These are phyloP conservation scores for Cordyceps cateniannulata DNA, from an alignment of 2,329 filamentous ascomycete species.

Conservation along the genomic window DNA sequence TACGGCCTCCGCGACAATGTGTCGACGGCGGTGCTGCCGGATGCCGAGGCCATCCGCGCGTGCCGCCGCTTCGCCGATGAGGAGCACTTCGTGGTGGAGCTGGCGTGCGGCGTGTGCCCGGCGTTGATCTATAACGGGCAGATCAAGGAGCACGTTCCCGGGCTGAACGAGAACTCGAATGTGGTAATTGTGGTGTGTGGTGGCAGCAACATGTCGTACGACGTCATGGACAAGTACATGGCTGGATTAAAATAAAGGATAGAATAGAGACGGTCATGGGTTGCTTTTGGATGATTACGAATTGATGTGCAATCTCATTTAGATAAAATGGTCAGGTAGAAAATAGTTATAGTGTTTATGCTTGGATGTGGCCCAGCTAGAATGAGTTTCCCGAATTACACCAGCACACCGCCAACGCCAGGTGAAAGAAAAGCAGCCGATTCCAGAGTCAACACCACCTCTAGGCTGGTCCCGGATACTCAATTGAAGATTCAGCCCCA, in stretches of 20 bases:
- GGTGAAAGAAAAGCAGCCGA: neutral
- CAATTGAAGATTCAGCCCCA: too few species aligned
- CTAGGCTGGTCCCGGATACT: too few species aligned
- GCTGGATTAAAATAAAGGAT: neutral
- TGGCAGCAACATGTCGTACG: slow-evolving; percentile 26
- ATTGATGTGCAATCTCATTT: neutral
- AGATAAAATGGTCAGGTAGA: too few species aligned
- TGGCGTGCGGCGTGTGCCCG: slow-evolving; percentile 24
- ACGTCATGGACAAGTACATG: slow-evolving; percentile 22
- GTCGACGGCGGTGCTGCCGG: slow-evolving; percentile 21
- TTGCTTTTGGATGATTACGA: neutral
- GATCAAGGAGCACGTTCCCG: slow-evolving; percentile 19
- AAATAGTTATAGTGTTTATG: too few species aligned
- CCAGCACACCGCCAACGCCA: neutral
- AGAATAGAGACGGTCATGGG: neutral
- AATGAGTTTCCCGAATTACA: neutral
- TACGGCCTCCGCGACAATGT: slow-evolving; percentile 22
- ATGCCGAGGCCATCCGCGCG: slow-evolving; percentile 22
- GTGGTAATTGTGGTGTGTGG: slow-evolving; percentile 27
- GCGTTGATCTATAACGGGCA: slow-evolving; percentile 23
- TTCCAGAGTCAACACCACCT: too few species aligned
- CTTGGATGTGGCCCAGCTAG: too few species aligned
- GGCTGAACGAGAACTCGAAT: slow-evolving; percentile 19
- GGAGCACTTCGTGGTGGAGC: slow-evolving; percentile 24
- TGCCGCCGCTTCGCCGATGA: slow-evolving; percentile 23